Evolutionary conservation across 208 protist genomes (phyloP).

Genomic region (Acanthamoeba triangularis): DNA sequence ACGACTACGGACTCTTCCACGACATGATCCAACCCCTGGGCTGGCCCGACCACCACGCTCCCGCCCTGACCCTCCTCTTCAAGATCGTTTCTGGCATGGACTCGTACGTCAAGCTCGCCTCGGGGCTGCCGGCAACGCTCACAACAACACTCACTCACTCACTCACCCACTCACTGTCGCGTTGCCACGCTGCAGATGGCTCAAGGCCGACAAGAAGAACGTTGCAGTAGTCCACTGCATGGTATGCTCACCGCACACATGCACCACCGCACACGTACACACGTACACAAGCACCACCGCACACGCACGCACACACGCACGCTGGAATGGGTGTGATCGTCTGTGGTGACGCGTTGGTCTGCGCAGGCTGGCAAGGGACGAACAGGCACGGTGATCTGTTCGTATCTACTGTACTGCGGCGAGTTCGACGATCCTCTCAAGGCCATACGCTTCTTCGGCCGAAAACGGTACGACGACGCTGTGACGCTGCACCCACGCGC

Average conservation of each 20-base stretch:
- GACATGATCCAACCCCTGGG: conserved; percentile 24
- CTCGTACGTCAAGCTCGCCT: neutral
- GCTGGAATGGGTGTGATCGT: neutral
- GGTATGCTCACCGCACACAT: conserved; percentile 4
- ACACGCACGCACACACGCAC: neutral
- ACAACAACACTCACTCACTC: neutral
- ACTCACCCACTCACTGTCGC: conserved; percentile 10
- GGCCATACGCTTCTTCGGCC: conserved; percentile 51
- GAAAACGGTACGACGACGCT: neutral
- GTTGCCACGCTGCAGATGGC: conserved; percentile 16
- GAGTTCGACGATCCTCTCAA: conserved; percentile 37
- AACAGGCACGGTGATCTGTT: conserved; percentile 79
- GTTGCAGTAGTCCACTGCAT: conserved; percentile 65
- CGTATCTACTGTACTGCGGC: conserved; percentile 74
- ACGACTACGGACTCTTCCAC: conserved; percentile 72
- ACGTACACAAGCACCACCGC: neutral
- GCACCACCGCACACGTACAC: neutral
- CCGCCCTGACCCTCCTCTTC: conserved; percentile 64
- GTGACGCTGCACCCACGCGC: too few relatives aligned
- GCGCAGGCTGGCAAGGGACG: conserved; percentile 81
- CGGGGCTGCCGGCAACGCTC: too few relatives aligned
- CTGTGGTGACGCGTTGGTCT: neutral
- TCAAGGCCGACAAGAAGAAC: conserved; percentile 77
- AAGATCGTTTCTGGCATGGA: conserved; percentile 57
- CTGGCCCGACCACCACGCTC: conserved; percentile 78